A percentile compares a stretch with the other conserved stretches of the same genome.
phyloP scores from a whole-genome alignment of 192 early-diverging fungal genomes.

The Coemansia sp. region DNA sequence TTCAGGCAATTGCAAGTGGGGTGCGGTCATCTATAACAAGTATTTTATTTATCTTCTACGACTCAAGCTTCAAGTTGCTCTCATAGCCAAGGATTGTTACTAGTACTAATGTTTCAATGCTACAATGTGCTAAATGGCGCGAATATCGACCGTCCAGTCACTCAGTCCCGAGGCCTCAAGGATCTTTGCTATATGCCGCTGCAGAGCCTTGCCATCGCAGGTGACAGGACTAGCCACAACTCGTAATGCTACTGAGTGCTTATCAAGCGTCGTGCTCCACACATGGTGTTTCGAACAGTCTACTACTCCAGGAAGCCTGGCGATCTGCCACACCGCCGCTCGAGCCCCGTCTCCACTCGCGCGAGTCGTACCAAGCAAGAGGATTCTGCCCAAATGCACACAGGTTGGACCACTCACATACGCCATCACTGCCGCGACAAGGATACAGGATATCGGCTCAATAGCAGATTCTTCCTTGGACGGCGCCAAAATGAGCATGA shows the following conservation, averaged over 20 bases:
- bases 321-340: constrained; percentile 20
- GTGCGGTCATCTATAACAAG: no score
- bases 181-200: constrained; percentile 24
- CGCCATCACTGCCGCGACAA: constrained; percentile 33
- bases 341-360: constrained; percentile 4
- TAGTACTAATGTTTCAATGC: neutral
- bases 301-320: constrained; percentile 28
- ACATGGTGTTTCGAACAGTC: constrained; percentile 26
- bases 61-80: no score
- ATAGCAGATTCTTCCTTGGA: constrained; percentile 26
- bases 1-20: no score
- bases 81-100: no score
- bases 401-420: constrained; percentile 34
- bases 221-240: constrained; percentile 12
- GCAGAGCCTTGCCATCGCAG: neutral
- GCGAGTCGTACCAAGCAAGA: constrained; percentile 27
- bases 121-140: neutral
- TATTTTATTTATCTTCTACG: no score
- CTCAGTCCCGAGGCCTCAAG: constrained; percentile 15
- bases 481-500: constrained; percentile 23
- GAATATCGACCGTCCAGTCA: constrained; percentile 28
- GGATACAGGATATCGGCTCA: constrained; percentile 43
- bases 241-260: constrained; percentile 18
- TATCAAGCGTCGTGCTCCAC: constrained; percentile 31
- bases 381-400: constrained; percentile 21